phyloP scores from a whole-genome alignment of 441 rosid species.

The Aquilaria agallochum region DNA sequence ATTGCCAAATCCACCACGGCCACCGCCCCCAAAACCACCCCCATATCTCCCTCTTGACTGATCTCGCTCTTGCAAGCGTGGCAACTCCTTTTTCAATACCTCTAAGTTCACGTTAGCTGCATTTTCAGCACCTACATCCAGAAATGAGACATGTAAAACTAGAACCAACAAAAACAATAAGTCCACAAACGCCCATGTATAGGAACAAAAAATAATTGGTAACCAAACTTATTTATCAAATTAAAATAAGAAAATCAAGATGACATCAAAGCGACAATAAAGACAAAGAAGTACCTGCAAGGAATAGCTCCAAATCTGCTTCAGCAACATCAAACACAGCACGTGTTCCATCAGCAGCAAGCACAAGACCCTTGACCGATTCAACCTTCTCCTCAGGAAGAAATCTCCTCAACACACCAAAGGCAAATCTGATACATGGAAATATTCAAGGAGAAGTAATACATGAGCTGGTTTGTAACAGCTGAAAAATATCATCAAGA shows the following conservation, averaged over 20 bases:
- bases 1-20: slow-evolving; percentile 28
- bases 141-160: not conserved
- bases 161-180: not conserved
- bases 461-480: not conserved
- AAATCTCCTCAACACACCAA: slow-evolving; percentile 61
- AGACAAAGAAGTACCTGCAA: slow-evolving; percentile 34
- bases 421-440: slow-evolving; percentile 51
- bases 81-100: slow-evolving; percentile 55
- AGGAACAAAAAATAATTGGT: not conserved
- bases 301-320: slow-evolving; percentile 55
- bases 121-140: slow-evolving; percentile 54
- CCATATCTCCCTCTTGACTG: slow-evolving; percentile 61
- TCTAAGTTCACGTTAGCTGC: slow-evolving; percentile 63
- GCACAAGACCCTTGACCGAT: slow-evolving; percentile 57
- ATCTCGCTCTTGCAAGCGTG: slow-evolving; percentile 74
- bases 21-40: slow-evolving; percentile 38
- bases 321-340: slow-evolving; percentile 75
- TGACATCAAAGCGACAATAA: not conserved
- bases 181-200: not conserved
- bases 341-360: slow-evolving; percentile 80
- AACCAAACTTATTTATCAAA: no score
- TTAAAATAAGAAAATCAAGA: no score
- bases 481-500: not conserved
- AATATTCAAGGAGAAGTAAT: not conserved
- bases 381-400: slow-evolving; percentile 88